Evolutionary conservation across 2,329 filamentous ascomycete genomes (phyloP), one percentile per base, ranked within the genome.

Genomic region (Xylaria sp.): DNA sequence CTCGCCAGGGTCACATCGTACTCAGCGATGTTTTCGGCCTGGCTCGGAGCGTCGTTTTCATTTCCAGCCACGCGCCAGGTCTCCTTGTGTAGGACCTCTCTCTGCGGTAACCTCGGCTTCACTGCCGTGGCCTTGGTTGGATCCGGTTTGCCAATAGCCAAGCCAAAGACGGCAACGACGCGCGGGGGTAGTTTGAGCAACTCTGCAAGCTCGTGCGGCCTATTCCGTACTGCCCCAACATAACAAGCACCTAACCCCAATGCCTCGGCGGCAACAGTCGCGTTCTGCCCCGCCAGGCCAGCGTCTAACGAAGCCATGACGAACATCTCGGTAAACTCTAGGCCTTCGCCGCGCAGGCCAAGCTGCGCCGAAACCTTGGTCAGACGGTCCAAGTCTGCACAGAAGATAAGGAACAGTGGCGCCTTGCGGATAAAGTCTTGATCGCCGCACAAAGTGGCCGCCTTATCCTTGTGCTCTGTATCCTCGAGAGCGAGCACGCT

Each of bases 201-300:
- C 1, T 64, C 63, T 0, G 76, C 74, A 2, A 79, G 64, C 63
- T 78, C 75, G 11, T 67, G 71, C 1, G 77, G 69, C 0, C 69
- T 67, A 62, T 78, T 78, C 55, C 78, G 77, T 5, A 73, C 73
- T 0, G 74, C 76, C 39, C 78, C 77, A 7, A 77, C 77, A 61
- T 78, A 78, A 68, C 78, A 79, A 11, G 68, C 64, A 19, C 77
- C 78, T 5, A 79, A 69, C 0, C 77, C 77, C n/a, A 79, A 72
- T 1, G 75, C 71, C 66, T 79, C 77, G 30, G 74, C 77, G 1
- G 77, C 78, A 5, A 77, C 67, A 4, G 68, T 54, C 8, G 72
- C 74, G 61, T 78, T 79, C 68, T 79, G 77, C 7, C 74, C 76
- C 2, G 77, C 78, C 21, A 79, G 73, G 1, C 72, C 72, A 2